A percentile compares a stretch with the other conserved stretches of the same genome.
Conservation (phyloP, 108 stramenopile species). For the Cyclotella kingstonii region DNA sequence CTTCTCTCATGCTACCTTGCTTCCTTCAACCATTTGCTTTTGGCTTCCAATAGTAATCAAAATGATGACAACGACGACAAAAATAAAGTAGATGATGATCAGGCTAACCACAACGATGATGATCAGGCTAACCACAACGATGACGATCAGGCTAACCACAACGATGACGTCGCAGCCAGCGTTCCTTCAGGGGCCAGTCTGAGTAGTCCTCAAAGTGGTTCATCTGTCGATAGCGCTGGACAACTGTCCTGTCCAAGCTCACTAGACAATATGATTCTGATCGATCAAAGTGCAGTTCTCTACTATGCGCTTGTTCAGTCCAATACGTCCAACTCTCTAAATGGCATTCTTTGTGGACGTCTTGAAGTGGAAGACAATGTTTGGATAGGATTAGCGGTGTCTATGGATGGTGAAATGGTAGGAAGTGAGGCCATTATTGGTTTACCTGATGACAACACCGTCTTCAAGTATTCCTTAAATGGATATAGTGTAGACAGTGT, state of each 20-base stretch:
- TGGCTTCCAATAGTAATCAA: too few species aligned
- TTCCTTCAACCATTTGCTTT: too few species aligned
- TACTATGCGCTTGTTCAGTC: conserved; percentile 13
- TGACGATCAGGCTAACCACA: background rate
- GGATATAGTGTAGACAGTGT: conserved; percentile 27
- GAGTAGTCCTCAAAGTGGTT: too few species aligned
- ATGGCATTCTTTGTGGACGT: conserved; percentile 5
- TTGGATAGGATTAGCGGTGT: conserved; percentile 13
- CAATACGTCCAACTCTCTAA: background rate
- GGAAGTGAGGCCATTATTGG: conserved; percentile 44
- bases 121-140: background rate
- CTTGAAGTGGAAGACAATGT: background rate
- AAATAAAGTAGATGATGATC: background rate
- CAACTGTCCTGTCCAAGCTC: conserved; percentile 6
- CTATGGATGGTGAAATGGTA: conserved; percentile 21
- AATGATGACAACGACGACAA: background rate
- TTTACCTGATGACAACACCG: conserved; percentile 11
- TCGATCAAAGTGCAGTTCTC: conserved; percentile 3
- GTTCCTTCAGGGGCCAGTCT: too few species aligned
- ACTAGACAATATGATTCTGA: background rate
- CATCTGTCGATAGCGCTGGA: too few species aligned
- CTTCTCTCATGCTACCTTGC: background rate
- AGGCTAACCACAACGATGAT: background rate
- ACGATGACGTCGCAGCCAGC: too few species aligned
- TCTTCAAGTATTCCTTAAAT: conserved; percentile 50